Evolutionary conservation across 345 rosid species (phyloP).

Genomic region (Syzygium jambos): DNA sequence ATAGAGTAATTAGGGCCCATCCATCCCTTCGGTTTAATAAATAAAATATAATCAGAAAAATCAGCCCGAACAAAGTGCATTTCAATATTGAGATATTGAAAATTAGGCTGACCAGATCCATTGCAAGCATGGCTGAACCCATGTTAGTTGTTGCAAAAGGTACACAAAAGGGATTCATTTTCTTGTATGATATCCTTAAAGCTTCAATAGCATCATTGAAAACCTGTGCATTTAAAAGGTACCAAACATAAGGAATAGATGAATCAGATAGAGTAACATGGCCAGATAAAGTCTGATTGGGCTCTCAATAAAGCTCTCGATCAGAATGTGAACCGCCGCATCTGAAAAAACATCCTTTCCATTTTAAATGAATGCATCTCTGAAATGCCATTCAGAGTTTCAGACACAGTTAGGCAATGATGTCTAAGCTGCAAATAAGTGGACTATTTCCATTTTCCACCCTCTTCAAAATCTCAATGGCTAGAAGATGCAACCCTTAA

Average conservation of each 20-base stretch:
- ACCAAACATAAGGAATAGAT: not conserved
- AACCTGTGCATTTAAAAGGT: constrained; percentile 16
- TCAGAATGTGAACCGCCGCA: not conserved
- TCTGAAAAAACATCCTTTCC: not conserved
- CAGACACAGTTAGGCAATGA: not conserved
- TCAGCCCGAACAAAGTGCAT: not conserved
- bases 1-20: constrained; percentile 65
- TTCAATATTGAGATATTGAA: not conserved
- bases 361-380: not conserved
- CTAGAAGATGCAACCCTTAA: not conserved
- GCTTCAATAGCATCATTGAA: constrained; percentile 41
- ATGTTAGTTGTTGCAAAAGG: constrained; percentile 50
- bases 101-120: constrained; percentile 33
- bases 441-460: not conserved
- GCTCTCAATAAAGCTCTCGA: not conserved
- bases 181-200: constrained; percentile 31
- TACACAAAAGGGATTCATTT: constrained; percentile 46
- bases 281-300: not conserved
- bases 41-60: not conserved
- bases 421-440: not conserved
- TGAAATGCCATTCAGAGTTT: not conserved
- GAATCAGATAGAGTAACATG: not conserved
- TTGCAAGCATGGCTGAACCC: constrained; percentile 51
- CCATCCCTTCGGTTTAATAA: constrained; percentile 38
- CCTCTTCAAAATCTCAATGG: not conserved